Conservation (phyloP, 345 rosid genomes). For the Chamaenerion angustifolium region DNA sequence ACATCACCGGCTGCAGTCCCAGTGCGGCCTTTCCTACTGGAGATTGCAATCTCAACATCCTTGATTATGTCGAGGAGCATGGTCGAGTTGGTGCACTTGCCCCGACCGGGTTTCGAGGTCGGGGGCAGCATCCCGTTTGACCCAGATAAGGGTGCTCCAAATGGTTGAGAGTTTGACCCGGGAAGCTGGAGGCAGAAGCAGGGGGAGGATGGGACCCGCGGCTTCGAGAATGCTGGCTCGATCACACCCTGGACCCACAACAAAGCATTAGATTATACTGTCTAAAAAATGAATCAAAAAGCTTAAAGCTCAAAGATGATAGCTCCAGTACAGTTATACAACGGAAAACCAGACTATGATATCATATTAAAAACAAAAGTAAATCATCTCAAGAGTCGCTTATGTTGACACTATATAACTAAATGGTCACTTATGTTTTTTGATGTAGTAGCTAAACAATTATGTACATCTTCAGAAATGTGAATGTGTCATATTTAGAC, state of each 20-base stretch:
- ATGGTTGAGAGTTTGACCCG: constrained; percentile 24
- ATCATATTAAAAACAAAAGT: no score
- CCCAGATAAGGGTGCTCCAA: constrained; percentile 33
- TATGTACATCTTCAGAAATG: no score
- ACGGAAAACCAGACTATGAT: no score
- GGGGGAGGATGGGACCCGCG: constrained; percentile 50
- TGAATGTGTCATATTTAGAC: no score
- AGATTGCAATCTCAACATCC: constrained; percentile 86
- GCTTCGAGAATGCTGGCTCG: constrained; percentile 71
- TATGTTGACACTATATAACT: no score
- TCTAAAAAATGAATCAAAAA: no score
- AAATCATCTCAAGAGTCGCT: no score
- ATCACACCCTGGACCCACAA: constrained; percentile 52
- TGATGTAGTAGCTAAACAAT: no score
- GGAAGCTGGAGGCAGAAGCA: constrained; percentile 85
- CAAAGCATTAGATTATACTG: constrained; percentile 1
- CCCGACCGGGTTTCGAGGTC: constrained; percentile 53
- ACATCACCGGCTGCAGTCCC: constrained; percentile 98
- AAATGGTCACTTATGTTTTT: no score
- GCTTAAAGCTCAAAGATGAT: no score
- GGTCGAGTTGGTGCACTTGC: constrained; percentile 63
- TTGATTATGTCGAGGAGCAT: constrained; percentile 63
- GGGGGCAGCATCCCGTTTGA: constrained; percentile 70
- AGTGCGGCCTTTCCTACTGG: constrained; percentile 73
- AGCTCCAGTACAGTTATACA: no score